Evolutionary conservation across 2,329 filamentous ascomycete genomes (phyloP).

Genomic region (Colletotrichum cuscutae): DNA sequence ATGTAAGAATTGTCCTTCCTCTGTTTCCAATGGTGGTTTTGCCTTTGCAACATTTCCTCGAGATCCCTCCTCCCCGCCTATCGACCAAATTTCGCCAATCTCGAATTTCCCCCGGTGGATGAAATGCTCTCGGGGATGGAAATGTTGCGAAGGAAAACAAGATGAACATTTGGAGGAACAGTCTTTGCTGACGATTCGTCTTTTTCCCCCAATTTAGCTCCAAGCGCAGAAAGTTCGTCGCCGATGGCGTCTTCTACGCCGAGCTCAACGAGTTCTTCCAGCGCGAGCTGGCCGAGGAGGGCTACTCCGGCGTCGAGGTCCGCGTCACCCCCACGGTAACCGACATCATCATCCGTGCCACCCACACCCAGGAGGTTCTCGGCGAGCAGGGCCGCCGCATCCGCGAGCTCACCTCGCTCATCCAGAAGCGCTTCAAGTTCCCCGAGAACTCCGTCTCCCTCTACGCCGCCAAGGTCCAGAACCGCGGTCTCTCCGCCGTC

Average conservation of each 20-base stretch:
- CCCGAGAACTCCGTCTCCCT: conserved; percentile 99
- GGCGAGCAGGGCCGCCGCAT: conserved; percentile 99
- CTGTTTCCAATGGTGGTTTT: neutral
- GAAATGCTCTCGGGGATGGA: neutral
- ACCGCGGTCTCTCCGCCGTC: conserved; percentile 99
- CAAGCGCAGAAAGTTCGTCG: conserved; percentile 94
- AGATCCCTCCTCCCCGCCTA: neutral
- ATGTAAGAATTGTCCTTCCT: conserved; percentile 60
- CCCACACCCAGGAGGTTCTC: conserved; percentile 99
- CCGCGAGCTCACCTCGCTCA: conserved; percentile 99
- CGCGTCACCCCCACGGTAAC: conserved; percentile 99
- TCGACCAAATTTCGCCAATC: conserved; percentile 18
- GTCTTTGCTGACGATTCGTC: conserved; percentile 26
- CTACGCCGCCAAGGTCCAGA: conserved; percentile 99
- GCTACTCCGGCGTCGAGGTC: conserved; percentile 99
- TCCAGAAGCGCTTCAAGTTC: conserved; percentile 99
- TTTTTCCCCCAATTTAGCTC: conserved; percentile 64
- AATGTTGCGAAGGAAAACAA: neutral
- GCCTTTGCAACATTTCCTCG: neutral
- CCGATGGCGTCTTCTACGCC: conserved; percentile 99
- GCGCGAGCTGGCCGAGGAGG: conserved; percentile 99
- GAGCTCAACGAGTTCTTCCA: conserved; percentile 99
- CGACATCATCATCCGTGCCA: conserved; percentile 99
- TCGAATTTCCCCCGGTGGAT: neutral
- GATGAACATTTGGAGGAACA: neutral